phyloP scores from a whole-genome alignment of 2,329 filamentous ascomycete genomes.

The Zarea fungicola region DNA sequence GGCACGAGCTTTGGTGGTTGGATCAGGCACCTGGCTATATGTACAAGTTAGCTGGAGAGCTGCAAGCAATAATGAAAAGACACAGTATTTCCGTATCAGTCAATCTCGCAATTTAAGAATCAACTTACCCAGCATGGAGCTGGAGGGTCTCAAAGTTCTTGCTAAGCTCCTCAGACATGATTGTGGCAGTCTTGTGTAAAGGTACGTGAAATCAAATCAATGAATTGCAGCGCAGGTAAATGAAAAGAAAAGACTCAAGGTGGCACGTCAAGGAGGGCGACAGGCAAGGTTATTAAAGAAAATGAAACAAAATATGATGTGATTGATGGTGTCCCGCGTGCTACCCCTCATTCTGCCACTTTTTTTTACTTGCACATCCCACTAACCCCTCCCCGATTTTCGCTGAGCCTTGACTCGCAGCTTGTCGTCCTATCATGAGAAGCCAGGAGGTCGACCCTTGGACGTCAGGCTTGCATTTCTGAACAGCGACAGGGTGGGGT shows the following conservation, averaged over 20 bases:
- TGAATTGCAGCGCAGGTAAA: not conserved
- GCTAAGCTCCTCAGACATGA: slow-evolving; percentile 34
- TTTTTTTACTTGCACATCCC: slow-evolving; percentile 1
- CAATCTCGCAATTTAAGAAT: not conserved
- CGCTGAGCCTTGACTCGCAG: not conserved
- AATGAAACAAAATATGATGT: slow-evolving; percentile 1
- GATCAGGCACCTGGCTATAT: slow-evolving; percentile 70
- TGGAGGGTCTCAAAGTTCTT: slow-evolving; percentile 78
- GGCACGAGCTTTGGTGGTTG: slow-evolving; percentile 77
- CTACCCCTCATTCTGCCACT: slow-evolving; percentile 10
- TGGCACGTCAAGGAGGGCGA: not conserved
- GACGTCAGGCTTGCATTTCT: not conserved
- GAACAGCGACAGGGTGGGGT: not conserved
- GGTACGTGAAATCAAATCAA: not conserved
- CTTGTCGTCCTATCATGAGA: too few relatives aligned
- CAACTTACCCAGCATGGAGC: slow-evolving; percentile 71
- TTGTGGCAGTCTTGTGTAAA: not conserved
- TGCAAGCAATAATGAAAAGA: too few relatives aligned
- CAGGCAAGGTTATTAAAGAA: not conserved
- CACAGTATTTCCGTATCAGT: too few relatives aligned
- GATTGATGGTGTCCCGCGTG: not conserved
- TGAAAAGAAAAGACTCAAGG: not conserved
- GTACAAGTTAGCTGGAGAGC: slow-evolving; percentile 5
- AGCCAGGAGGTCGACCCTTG: too few relatives aligned
- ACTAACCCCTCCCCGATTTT: slow-evolving; percentile 10